Base-by-base conservation (phyloP, 1,284 basidiomycete species). In the Porogramme epimiltina region DNA sequence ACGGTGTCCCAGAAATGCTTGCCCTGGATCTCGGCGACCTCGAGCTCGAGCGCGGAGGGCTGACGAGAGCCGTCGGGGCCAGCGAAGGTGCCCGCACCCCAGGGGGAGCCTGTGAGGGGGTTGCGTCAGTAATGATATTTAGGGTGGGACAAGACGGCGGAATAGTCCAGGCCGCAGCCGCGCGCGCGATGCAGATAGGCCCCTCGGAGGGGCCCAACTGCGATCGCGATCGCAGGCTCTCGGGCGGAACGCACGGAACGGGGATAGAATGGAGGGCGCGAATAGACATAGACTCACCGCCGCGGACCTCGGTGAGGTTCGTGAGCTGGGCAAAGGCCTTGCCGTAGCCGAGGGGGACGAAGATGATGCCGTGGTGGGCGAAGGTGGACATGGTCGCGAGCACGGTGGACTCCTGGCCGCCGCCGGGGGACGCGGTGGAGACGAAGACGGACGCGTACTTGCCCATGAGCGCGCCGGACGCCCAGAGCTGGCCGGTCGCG, bases 371-470 rank as follows among this genome's bases (percentile, higher is more conserved):
- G 65, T 93, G 92, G 73, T 95, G 93, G 19, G 80, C 74, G 58
- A 94, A 75, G 42, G 87, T 91, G 22, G 91, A 91, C 47, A 94
- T 58, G 39, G 79, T 69, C 62, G 79, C 82, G 55, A 86, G 58
- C 28, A 78, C 75, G 37, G 93, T 94, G 22, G 80, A 67, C 68
- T 91, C 89, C 64, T 91, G 89, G 50, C 89, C 89, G 54, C 89
- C 88, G 45, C 87, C 88, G 26, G 75, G 80, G 37, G 75, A 73
- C 19, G 78, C 83, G 1, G 86, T 86, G 23, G 82, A 85, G 49
- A 89, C 79, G 71, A 93, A 91, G 48, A 85, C 70, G 47, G 81
- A 78, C 5, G 80, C 93, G 71, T 88, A 90, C 75, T 97, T 98
- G 64, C 91, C 92, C 45, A 80, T 70, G 45, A 96, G 82, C 0